These are phyloP conservation scores for Ceratocystis cacaofunesta DNA, from an alignment of 2,329 filamentous ascomycete species.

Conservation along the genomic window DNA sequence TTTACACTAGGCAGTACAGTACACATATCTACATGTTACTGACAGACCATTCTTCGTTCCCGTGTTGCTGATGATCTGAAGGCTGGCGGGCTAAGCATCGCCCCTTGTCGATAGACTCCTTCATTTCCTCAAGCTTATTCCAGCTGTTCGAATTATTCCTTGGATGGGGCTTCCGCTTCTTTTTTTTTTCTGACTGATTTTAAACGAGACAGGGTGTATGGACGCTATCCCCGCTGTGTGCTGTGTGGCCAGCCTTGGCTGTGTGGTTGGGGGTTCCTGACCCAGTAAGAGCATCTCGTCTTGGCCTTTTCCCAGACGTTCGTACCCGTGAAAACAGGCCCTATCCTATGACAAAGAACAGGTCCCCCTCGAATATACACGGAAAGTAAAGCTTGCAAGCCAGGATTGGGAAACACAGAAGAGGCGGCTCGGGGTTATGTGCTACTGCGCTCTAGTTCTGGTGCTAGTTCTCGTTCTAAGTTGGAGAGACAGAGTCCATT, in stretches of 20 bases:
- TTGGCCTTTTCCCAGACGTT: neutral
- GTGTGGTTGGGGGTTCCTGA: no score
- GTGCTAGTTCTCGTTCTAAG: no score
- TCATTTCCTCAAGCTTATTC: neutral
- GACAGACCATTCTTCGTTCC: no score
- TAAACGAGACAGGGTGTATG: neutral
- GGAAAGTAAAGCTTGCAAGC: no score
- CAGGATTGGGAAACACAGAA: no score
- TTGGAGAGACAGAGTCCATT: neutral
- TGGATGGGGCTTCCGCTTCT: neutral
- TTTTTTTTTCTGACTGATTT: neutral
- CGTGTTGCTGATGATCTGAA: neutral
- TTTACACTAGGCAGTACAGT: no score
- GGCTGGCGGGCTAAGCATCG: neutral
- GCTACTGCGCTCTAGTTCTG: no score
- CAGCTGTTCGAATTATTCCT: neutral
- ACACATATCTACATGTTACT: no score
- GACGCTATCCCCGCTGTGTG: neutral
- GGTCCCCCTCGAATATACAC: no score
- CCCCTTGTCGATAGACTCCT: neutral
- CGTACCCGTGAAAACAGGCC: neutral
- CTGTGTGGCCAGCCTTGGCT: neutral
- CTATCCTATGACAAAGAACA: neutral
- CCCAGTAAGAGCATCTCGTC: neutral
- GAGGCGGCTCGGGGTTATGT: no score